Base-by-base conservation (phyloP, 345 rosid species). In the Populus tremula region DNA sequence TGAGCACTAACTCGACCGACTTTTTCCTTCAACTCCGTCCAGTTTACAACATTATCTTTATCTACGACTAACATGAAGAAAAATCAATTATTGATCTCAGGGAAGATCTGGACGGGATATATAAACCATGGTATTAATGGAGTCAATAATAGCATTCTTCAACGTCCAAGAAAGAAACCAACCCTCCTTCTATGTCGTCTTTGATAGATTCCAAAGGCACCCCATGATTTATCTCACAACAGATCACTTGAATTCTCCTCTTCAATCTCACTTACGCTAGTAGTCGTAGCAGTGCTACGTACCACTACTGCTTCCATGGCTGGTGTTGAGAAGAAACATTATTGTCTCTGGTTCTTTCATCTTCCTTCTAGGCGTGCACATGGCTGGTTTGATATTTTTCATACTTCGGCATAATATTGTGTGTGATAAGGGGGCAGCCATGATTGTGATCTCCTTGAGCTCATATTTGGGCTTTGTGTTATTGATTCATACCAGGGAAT, bases 121-220 rank as follows among this genome's bases (percentile, higher is more conserved):
- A 29, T 29, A 87, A 56, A 90, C 73, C 66, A 76, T 47, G 54
- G 90, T 80, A 76, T 45, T 68, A 33, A 33, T 76, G 21, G 79
- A 50, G 65, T 81, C 67, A 2, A 85, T 80, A n/a, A 76, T 78
- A 43, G 50, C 31, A 71, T 89, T 86, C 77, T 77, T 81, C 59
- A 91, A 72, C 41, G 94, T 80, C 98, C 98, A 94, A 11, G 86
- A 82, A 76, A 0, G 91, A 88, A 64, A 87, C 86, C 74, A 82
- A 64, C 17, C 82, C 70, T 70, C 45, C 82, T 23, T 76, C 80
- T 8, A 61, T 27, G 27, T 85, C 91, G 75, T 89, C 92, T 43
- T 35, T 56, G 70, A 77, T 74, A 43, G 74, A 1, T 20, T 72
- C 80, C 74, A 77, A 50, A 1, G 70, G 17, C 35, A 1, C 45